Evolutionary conservation across 257 asterid genomes (phyloP).

Genomic region (Solanum bulbocastanum): DNA sequence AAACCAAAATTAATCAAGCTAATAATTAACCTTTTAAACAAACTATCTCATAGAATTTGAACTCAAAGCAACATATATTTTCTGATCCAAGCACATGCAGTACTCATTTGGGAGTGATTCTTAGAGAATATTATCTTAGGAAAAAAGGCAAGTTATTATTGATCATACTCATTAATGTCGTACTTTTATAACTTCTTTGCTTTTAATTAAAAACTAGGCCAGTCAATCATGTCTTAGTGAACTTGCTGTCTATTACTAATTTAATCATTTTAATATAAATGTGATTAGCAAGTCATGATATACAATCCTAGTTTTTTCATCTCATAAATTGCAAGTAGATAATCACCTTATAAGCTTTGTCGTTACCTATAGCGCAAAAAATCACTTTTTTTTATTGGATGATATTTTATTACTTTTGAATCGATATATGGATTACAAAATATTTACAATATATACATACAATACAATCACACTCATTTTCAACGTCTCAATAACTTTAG

Average conservation of each 20-base stretch:
- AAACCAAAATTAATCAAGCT: background rate
- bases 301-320: background rate
- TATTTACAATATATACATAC: background rate
- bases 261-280: background rate
- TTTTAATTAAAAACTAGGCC: background rate
- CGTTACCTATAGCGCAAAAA: background rate
- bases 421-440: background rate
- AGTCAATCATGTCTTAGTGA: conserved; percentile 1
- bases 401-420: background rate
- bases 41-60: background rate
- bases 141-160: background rate
- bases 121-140: background rate
- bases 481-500: background rate
- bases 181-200: background rate
- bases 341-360: background rate
- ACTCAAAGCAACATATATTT: background rate
- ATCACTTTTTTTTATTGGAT: background rate
- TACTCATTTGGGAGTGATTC: conserved; percentile 1
- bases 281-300: background rate
- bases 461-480: background rate
- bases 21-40: background rate
- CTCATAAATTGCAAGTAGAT: background rate
- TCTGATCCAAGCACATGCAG: background rate
- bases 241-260: background rate
- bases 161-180: background rate